phyloP scores from a whole-genome alignment of 2,329 filamentous ascomycete genomes.

The Taxawa tesnikishii region DNA sequence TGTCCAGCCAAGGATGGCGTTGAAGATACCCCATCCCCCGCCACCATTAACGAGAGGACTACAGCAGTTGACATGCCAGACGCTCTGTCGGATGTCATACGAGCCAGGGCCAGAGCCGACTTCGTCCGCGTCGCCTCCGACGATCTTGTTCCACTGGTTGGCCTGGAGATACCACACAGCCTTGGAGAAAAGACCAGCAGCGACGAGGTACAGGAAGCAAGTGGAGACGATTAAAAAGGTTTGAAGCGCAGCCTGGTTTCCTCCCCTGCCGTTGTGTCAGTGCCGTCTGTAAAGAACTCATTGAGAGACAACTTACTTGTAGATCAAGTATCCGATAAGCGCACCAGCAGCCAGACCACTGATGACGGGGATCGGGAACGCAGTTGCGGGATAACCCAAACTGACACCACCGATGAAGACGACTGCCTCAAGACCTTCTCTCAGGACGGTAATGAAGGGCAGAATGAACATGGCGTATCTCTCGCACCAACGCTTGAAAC shows the following conservation, averaged over 20 bases:
- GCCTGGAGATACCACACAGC: constrained; percentile 64
- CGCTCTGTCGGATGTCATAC: constrained; percentile 64
- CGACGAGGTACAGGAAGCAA: constrained; percentile 73
- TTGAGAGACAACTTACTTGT: constrained; percentile 46
- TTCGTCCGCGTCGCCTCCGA: constrained; percentile 52
- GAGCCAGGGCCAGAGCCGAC: constrained; percentile 57
- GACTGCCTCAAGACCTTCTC: constrained; percentile 77
- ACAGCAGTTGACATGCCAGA: constrained; percentile 82
- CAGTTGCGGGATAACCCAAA: constrained; percentile 58
- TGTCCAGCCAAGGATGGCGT: constrained; percentile 73
- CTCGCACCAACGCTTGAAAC: constrained; percentile 53
- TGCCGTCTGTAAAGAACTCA: background rate
- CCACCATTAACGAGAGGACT: constrained; percentile 60
- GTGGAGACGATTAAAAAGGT: constrained; percentile 73
- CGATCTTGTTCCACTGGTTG: constrained; percentile 52
- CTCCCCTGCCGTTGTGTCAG: constrained; percentile 32
- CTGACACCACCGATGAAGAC: constrained; percentile 79
- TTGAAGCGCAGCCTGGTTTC: constrained; percentile 55
- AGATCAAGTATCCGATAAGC: constrained; percentile 60
- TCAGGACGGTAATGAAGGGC: constrained; percentile 76
- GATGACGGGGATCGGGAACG: constrained; percentile 68
- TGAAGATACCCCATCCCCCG: constrained; percentile 78
- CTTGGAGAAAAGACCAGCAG: constrained; percentile 68
- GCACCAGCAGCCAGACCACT: constrained; percentile 56
- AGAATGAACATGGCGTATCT: constrained; percentile 80